Percentiles rank a stretch among this genome's conserved stretches.
These are phyloP conservation scores for Tetrapyrgos nigripes DNA, from an alignment of 1,284 basidiomycete species.

Conservation along the genomic window DNA sequence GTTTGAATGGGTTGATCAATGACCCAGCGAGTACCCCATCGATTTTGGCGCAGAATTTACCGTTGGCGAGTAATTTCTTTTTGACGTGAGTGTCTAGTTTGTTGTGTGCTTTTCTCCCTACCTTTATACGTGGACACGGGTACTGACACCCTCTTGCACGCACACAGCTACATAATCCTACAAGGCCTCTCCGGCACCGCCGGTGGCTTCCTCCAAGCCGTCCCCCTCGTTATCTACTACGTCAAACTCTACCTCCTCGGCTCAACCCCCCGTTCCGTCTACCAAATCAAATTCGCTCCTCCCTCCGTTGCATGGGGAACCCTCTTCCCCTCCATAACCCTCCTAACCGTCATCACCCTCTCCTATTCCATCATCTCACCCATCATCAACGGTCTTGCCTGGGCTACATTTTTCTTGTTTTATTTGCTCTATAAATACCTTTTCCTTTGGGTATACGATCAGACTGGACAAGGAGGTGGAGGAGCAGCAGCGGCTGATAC, in stretches of 20 bases:
- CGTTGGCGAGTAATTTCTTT: slow-evolving; percentile 92
- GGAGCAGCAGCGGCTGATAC: slow-evolving; percentile 87
- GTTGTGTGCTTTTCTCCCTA: too few species aligned
- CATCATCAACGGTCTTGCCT: slow-evolving; percentile 91
- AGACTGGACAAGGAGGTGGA: too few species aligned
- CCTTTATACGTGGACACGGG: not conserved
- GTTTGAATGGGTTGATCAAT: slow-evolving; percentile 66
- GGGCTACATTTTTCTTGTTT: slow-evolving; percentile 83
- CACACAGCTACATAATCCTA: slow-evolving; percentile 65
- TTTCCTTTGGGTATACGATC: slow-evolving; percentile 80
- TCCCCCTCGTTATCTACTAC: slow-evolving; percentile 82
- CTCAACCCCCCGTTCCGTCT: slow-evolving; percentile 89
- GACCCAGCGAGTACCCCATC: slow-evolving; percentile 69
- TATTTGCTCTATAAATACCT: slow-evolving; percentile 91
- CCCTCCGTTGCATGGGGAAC: slow-evolving; percentile 85
- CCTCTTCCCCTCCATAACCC: slow-evolving; percentile 77
- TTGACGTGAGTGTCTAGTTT: slow-evolving; percentile 68
- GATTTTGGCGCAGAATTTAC: slow-evolving; percentile 78
- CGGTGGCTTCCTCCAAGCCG: slow-evolving; percentile 82
- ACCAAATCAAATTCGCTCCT: slow-evolving; percentile 77
- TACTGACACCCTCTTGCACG: not conserved
- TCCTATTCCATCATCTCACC: slow-evolving; percentile 94
- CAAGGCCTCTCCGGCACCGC: slow-evolving; percentile 81
- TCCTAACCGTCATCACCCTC: slow-evolving; percentile 78
- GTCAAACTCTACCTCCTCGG: slow-evolving; percentile 87